These are phyloP conservation scores for Leersia perrieri DNA, from an alignment of 176 grass and related monocot genomes.

Conservation along the genomic window DNA sequence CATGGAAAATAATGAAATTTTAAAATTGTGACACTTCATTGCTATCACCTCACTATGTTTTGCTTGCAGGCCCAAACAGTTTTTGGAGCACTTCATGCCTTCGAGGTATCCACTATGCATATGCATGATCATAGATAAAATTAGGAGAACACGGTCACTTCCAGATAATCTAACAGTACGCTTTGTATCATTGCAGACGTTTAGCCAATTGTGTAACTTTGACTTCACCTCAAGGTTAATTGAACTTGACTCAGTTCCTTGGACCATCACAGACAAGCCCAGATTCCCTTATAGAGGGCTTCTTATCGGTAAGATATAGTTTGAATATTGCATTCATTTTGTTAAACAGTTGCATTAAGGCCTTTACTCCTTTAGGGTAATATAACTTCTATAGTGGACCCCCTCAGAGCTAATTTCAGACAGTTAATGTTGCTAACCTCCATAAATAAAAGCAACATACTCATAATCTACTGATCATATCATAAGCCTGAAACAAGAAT, in stretches of 20 bases:
- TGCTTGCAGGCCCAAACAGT: constrained; percentile 90
- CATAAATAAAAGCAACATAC: background rate
- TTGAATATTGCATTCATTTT: background rate
- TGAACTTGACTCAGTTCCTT: constrained; percentile 72
- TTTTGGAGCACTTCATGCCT: constrained; percentile 80
- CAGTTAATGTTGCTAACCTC: background rate
- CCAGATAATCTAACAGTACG: background rate
- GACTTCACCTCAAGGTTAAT: constrained; percentile 65
- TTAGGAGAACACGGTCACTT: background rate
- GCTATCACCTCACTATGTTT: constrained; percentile 18
- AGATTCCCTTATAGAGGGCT: constrained; percentile 90
- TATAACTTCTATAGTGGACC: background rate
- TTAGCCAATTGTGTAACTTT: constrained; percentile 87
- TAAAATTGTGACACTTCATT: background rate
- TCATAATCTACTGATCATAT: background rate
- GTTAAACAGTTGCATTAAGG: background rate
- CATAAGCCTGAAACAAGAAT: background rate
- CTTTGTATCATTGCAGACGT: constrained; percentile 61
- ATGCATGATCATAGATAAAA: background rate
- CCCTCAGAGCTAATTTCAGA: background rate
- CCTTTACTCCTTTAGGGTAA: background rate
- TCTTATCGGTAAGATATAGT: constrained; percentile 67
- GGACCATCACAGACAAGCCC: constrained; percentile 72
- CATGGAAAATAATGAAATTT: background rate
- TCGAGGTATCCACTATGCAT: constrained; percentile 50